These are phyloP conservation scores for Calonectria honghensis DNA, from an alignment of 2,329 filamentous ascomycete genomes.

Conservation along the genomic window DNA sequence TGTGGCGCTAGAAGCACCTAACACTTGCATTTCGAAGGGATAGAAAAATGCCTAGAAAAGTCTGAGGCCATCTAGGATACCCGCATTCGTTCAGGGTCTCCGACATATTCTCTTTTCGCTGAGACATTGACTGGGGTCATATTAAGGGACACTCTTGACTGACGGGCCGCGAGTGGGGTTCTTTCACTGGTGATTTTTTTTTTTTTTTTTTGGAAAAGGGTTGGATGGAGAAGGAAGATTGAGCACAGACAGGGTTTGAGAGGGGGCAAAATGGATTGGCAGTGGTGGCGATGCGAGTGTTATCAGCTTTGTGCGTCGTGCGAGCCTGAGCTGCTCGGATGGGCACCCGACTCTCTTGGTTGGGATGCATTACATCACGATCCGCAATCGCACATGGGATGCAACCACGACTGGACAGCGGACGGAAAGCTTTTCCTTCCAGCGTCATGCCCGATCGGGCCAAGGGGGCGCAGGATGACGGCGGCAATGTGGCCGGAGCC, in stretches of 20 bases:
- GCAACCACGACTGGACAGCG: conserved; percentile 39
- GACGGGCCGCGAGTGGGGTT: conserved; percentile 22
- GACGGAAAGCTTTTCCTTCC: conserved; percentile 42
- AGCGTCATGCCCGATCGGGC: conserved; percentile 41
- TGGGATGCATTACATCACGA: conserved; percentile 33
- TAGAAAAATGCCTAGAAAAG: not conserved
- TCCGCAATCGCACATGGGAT: conserved; percentile 23
- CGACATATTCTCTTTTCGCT: conserved; percentile 14
- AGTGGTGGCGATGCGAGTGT: not conserved
- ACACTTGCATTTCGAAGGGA: not conserved
- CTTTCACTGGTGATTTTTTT: conserved; percentile 11
- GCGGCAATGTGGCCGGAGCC: conserved; percentile 46
- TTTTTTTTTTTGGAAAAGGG: not conserved
- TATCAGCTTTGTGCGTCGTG: not conserved
- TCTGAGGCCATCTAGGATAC: not conserved
- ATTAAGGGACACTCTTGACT: conserved; percentile 17
- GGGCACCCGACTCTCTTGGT: conserved; percentile 11
- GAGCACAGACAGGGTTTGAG: conserved; percentile 6
- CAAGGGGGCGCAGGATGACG: conserved; percentile 38
- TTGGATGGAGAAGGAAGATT: conserved; percentile 4
- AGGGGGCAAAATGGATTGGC: not conserved
- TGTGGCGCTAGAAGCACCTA: not conserved
- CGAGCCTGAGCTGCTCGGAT: conserved; percentile 7
- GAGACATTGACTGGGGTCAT: conserved; percentile 24
- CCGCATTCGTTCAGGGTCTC: conserved; percentile 3